These are phyloP conservation scores for Neckera pumila DNA, from an alignment of 225 moss, liverwort and hornwort genomes.

Conservation along the genomic window DNA sequence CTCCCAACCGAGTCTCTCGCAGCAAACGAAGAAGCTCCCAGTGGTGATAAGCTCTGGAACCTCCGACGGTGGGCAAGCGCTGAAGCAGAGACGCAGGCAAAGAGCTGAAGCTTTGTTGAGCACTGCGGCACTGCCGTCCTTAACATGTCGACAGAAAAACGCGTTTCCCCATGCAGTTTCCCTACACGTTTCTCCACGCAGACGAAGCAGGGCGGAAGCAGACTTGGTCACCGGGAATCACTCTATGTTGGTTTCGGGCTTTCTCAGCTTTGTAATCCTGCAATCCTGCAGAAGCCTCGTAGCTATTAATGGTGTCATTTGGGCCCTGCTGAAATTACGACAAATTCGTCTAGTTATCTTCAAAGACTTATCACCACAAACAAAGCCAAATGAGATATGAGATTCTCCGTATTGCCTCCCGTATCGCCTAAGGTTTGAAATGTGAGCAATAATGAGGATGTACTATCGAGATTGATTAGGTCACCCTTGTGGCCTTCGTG, in stretches of 20 bases:
- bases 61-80: neutral
- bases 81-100: neutral
- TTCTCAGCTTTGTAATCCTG: neutral
- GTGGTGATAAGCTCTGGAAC: neutral
- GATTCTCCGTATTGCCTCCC: too few relatives aligned
- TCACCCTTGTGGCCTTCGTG: neutral
- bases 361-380: too few relatives aligned
- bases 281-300: neutral
- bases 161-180: neutral
- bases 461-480: neutral
- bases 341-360: neutral
- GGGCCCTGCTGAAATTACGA: rapidly evolving
- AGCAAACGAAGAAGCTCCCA: neutral
- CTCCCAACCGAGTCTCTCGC: too few relatives aligned
- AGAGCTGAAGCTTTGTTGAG: rapidly evolving
- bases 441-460: too few relatives aligned
- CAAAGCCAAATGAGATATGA: too few relatives aligned
- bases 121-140: too few relatives aligned
- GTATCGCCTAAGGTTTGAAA: neutral
- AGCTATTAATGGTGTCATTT: neutral
- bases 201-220: neutral
- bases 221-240: neutral
- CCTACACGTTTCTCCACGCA: too few relatives aligned
- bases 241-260: too few relatives aligned
- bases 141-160: neutral